Evolutionary conservation across 345 rosid genomes (phyloP), one percentile per base, ranked within the genome.

Genomic region (Populus ilicifolia): DNA sequence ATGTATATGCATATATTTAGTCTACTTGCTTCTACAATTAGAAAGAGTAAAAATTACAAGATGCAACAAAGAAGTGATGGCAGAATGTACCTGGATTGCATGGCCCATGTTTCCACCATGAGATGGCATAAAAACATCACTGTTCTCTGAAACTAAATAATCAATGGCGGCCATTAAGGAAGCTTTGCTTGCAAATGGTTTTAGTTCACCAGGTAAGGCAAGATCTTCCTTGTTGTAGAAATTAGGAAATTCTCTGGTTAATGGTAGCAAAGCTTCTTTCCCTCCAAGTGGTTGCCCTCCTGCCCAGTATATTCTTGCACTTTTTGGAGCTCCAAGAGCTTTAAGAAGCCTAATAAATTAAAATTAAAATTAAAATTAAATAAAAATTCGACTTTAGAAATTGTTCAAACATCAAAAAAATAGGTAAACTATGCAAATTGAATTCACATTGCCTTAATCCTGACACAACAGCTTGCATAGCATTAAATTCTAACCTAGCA

Each of bases 71-170:
- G 30, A 10, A 39, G 23, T 14, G 23, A 27, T 33, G 74, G 56
- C 56, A 25, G 67, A 50, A 33, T 29, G 30, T 80, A 91, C 97
- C 98, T 93, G 99, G 80, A 94, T 84, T 1, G 97, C 91, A 6
- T 90, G 99, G 29, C 97, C 98, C 98, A 96, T 96, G 75, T 96
- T 96, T 79, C 99, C 99, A 61, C 99, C 99, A 41, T 94, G 98
- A 78, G 99, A 96, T 71, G 99, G 91, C 98, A 96, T 91, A 85
- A 96, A 96, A 79, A 94, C 97, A 70, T 96, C 95, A 67, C 99
- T 94, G 70, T 84, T 86, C 76, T 87, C 92, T 0, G 97, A 91
- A 46, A 96, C 97, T 77, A 96, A 81, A 50, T 85, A 91, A 82
- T 96, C 98, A 6, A 94, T 84, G 13, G 99, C 97, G 71, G 99